Percentiles rank a stretch among this genome's conserved stretches.
Conservation (phyloP, 2,329 filamentous ascomycete species). For the Ophiocordyceps sinensis region DNA sequence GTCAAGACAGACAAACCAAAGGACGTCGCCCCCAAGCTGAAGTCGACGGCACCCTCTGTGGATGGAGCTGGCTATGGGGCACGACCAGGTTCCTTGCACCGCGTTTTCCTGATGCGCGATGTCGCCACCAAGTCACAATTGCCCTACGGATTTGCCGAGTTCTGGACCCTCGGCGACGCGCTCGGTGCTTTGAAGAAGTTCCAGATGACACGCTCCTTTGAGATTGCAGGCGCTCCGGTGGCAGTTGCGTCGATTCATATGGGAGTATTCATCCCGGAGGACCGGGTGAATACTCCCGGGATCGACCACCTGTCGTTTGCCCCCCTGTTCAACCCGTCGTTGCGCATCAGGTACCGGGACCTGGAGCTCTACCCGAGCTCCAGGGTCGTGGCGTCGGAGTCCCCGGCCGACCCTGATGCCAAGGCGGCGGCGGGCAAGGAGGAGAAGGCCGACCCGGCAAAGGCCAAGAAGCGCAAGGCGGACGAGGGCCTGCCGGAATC, state of each 20-base stretch:
- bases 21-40: slow-evolving; percentile 35
- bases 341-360: slow-evolving; percentile 66
- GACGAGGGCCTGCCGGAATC: slow-evolving; percentile 19
- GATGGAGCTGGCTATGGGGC: slow-evolving; percentile 52
- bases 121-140: slow-evolving; percentile 56
- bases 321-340: slow-evolving; percentile 51
- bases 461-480: slow-evolving; percentile 39
- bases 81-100: slow-evolving; percentile 56
- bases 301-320: slow-evolving; percentile 53
- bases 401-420: slow-evolving; percentile 21
- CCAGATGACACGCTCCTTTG: slow-evolving; percentile 59
- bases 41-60: slow-evolving; percentile 40
- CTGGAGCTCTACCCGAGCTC: slow-evolving; percentile 57
- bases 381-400: slow-evolving; percentile 39
- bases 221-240: slow-evolving; percentile 59
- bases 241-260: slow-evolving; percentile 64
- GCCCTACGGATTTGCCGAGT: slow-evolving; percentile 76
- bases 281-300: slow-evolving; percentile 38
- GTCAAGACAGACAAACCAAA: slow-evolving; percentile 36
- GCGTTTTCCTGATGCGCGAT: slow-evolving; percentile 65
- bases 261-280: slow-evolving; percentile 69
- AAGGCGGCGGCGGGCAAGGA: slow-evolving; percentile 10
- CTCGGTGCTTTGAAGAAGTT: slow-evolving; percentile 60
- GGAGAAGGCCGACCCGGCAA: slow-evolving; percentile 19
- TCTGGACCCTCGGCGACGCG: slow-evolving; percentile 61